A percentile compares a stretch with the other conserved stretches of the same genome.
These are phyloP conservation scores for Russula griseocarnosa DNA, from an alignment of 768 basidiomycete species.

Conservation along the genomic window DNA sequence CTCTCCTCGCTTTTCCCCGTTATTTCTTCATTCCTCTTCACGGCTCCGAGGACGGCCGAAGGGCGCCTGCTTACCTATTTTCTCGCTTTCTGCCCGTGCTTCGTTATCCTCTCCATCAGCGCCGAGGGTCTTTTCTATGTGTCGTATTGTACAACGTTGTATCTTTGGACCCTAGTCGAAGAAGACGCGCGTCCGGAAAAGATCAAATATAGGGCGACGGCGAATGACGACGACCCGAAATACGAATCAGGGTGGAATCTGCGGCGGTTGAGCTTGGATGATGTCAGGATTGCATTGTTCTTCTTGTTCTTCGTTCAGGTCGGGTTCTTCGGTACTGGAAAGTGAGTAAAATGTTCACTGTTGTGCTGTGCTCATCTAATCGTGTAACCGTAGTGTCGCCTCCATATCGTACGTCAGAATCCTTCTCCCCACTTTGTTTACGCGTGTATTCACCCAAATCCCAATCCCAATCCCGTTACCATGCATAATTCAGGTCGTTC, in stretches of 20 bases:
- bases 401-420: slow-evolving; percentile 23
- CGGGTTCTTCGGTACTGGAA: slow-evolving; percentile 82
- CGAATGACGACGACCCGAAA: background rate
- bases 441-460: slow-evolving; percentile 5
- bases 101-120: slow-evolving; percentile 76
- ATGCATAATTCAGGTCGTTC: slow-evolving; percentile 70
- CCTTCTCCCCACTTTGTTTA: slow-evolving; percentile 1
- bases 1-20: slow-evolving; percentile 49
- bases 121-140: slow-evolving; percentile 77
- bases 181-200: slow-evolving; percentile 31
- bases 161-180: slow-evolving; percentile 69
- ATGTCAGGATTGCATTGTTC: slow-evolving; percentile 70
- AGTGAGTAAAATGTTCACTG: slow-evolving; percentile 44
- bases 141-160: slow-evolving; percentile 58
- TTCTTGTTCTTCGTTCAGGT: slow-evolving; percentile 86
- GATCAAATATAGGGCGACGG: background rate
- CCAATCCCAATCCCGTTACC: slow-evolving; percentile 47
- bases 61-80: slow-evolving; percentile 60
- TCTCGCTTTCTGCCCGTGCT: slow-evolving; percentile 69
- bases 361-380: background rate
- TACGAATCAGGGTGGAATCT: slow-evolving; percentile 28
- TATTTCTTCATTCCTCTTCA: slow-evolving; percentile 55
- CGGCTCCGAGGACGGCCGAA: slow-evolving; percentile 39
- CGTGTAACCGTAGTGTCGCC: slow-evolving; percentile 27
- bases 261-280: slow-evolving; percentile 39